phyloP scores from a whole-genome alignment of 177 flowering plant genomes.

The Tripterygium wilfordii region DNA sequence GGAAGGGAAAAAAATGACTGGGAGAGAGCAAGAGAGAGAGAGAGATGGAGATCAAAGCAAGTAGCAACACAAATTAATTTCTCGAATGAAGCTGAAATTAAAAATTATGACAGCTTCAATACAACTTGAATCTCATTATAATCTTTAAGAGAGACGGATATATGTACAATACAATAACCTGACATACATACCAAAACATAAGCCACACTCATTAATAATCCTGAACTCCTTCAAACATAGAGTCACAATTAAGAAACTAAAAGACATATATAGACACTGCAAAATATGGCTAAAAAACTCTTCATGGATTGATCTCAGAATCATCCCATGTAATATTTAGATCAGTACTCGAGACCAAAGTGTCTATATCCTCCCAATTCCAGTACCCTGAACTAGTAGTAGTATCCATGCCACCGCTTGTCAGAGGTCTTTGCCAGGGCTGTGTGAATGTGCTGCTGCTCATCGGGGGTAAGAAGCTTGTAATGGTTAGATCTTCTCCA shows the following conservation, averaged over 20 bases:
- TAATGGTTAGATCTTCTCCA: slow-evolving; percentile 12
- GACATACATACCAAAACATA: too few relatives aligned
- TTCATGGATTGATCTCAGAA: slow-evolving; percentile 18
- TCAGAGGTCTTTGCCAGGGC: slow-evolving; percentile 13
- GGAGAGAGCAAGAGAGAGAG: too few relatives aligned
- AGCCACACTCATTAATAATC: slow-evolving; percentile 14
- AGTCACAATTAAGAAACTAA: background rate
- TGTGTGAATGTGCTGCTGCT: background rate
- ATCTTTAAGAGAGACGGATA: too few relatives aligned
- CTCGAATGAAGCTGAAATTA: too few relatives aligned
- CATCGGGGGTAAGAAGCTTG: slow-evolving; percentile 6
- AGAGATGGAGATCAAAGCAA: too few relatives aligned
- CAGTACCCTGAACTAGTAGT: slow-evolving; percentile 24
- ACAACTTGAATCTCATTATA: too few relatives aligned
- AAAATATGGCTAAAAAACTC: background rate
- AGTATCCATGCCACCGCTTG: slow-evolving; percentile 20
- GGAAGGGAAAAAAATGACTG: too few relatives aligned
- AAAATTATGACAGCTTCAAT: too few relatives aligned
- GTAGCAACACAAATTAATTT: too few relatives aligned
- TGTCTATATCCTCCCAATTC: slow-evolving; percentile 45
- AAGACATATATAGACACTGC: background rate
- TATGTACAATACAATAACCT: too few relatives aligned
- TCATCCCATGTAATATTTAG: slow-evolving; percentile 29
- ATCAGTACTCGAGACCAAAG: slow-evolving; percentile 28
- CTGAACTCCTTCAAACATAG: background rate